Conservation (phyloP, 2,329 filamentous ascomycete genomes). For the Aspergillus sp. region DNA sequence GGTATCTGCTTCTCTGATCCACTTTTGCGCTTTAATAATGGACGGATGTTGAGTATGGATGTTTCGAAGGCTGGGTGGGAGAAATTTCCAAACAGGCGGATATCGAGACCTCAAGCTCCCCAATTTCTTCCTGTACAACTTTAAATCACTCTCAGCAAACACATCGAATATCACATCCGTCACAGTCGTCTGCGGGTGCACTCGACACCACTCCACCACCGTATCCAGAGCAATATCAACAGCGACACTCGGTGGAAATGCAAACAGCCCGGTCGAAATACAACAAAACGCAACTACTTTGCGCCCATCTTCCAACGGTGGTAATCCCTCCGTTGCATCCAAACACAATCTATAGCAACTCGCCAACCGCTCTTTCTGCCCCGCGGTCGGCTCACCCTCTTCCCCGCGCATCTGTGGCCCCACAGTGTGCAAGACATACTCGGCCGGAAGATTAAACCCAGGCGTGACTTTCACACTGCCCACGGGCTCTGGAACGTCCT, state of each 20-base stretch:
- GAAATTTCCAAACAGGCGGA: neutral
- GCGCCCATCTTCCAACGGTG: conserved; percentile 7
- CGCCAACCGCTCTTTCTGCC: conserved; percentile 9
- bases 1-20: conserved; percentile 13
- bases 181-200: conserved; percentile 8
- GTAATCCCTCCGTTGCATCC: conserved; percentile 7
- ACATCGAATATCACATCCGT: conserved; percentile 18
- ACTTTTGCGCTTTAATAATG: conserved; percentile 7
- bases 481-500: conserved; percentile 7
- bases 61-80: neutral
- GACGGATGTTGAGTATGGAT: neutral
- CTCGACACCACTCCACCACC: conserved; percentile 9
- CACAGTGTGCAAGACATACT: conserved; percentile 16
- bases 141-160: conserved; percentile 11
- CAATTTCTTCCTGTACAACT: conserved; percentile 8
- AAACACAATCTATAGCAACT: conserved; percentile 13
- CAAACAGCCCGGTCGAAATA: conserved; percentile 19
- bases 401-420: conserved; percentile 11
- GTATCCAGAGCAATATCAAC: conserved; percentile 11
- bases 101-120: neutral
- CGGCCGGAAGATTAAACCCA: conserved; percentile 13
- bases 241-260: conserved; percentile 13
- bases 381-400: neutral
- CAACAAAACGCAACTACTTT: conserved; percentile 17
- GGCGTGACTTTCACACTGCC: conserved; percentile 12